Evolutionary conservation across 441 rosid species (phyloP), one percentile per base, ranked within the genome.

Genomic region (Pelargonium fulgidum): DNA sequence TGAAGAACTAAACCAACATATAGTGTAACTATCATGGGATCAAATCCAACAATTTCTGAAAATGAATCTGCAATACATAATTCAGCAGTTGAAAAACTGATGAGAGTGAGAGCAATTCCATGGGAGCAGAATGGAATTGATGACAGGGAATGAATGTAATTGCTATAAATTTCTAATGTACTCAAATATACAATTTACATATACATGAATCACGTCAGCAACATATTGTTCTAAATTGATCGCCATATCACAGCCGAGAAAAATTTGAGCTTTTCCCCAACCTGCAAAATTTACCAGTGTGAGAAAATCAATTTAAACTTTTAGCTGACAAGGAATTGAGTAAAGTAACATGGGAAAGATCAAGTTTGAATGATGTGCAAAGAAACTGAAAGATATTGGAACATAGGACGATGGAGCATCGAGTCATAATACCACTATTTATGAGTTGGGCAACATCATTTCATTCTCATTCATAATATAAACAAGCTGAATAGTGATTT

Each of bases 401-500:
- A 45, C 2, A 3, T 45, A 45, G 12, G 50, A 45, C 12, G 7
- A 45, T 45, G 13, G 3, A 10, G 50, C 2, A 45, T 17, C 16
- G 7, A 52, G 0, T 52, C 58, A 7, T 52, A 33, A 29, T 82
- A 81, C 86, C 85, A 22, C 26, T 36, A 72, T 73, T 72, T 69
- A 70, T 65, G 47, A 64, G 77, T 48, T 33, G 75, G 72, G 47
- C 17, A 66, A 45, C 41, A 58, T 70, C 78, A 61, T 73, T 64
- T 70, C 83, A 62, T 74, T 78, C 78, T 80, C 70, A 63, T 74
- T 70, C 50, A 45, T 14, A 65, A 64, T 71, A 75, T 68, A 54
- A 68, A 81, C 81, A 76, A 66, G 76, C 56, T 56, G 72, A 70
- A 65, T 13, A 0, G 10, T 16, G 39, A 39, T 72, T 54, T 50